Percentiles rank a stretch among this genome's conserved stretches.
phyloP scores from a whole-genome alignment of 495 filamentous ascomycete species.

The Chaetomium fimeti region DNA sequence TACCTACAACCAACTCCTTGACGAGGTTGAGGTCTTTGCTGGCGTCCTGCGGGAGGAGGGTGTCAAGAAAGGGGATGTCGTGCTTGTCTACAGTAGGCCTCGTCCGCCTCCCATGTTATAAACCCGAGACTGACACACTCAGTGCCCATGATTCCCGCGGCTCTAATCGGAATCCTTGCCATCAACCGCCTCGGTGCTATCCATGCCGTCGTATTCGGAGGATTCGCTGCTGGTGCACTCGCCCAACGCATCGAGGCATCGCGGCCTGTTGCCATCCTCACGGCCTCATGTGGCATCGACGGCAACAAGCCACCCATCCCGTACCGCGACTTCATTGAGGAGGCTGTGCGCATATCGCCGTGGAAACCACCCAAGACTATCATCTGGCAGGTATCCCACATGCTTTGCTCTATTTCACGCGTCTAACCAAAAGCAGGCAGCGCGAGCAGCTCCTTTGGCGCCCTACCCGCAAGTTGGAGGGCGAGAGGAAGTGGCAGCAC shows the following conservation, averaged over 20 bases:
- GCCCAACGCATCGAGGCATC: slow-evolving; percentile 88
- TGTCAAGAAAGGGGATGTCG: slow-evolving; percentile 80
- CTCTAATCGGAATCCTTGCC: slow-evolving; percentile 80
- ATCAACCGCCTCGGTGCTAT: slow-evolving; percentile 80
- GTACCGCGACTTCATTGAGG: slow-evolving; percentile 70
- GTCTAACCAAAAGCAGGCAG: slow-evolving; percentile 40
- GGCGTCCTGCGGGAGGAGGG: slow-evolving; percentile 82
- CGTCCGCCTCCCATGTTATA: not conserved
- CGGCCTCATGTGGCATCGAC: slow-evolving; percentile 90
- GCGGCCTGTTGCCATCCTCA: slow-evolving; percentile 71
- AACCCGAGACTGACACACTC: slow-evolving; percentile 9
- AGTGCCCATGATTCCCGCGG: slow-evolving; percentile 97
- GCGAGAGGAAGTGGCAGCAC: slow-evolving; percentile 76
- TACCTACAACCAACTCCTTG: slow-evolving; percentile 71
- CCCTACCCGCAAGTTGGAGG: slow-evolving; percentile 57
- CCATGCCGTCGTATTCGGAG: slow-evolving; percentile 90
- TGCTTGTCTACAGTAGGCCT: slow-evolving; percentile 83
- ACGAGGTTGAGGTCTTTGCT: slow-evolving; percentile 82
- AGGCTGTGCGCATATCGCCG: slow-evolving; percentile 57
- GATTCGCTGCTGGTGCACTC: slow-evolving; percentile 76
- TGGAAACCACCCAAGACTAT: slow-evolving; percentile 67
- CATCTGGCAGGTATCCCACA: slow-evolving; percentile 50
- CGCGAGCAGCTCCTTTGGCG: slow-evolving; percentile 75
- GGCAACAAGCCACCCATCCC: slow-evolving; percentile 70
- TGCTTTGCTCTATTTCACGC: not conserved